A percentile compares a stretch with the other conserved stretches of the same genome.
Evolutionary conservation across 257 asterid genomes (phyloP).

Genomic region (Solanum gandarillasii): DNA sequence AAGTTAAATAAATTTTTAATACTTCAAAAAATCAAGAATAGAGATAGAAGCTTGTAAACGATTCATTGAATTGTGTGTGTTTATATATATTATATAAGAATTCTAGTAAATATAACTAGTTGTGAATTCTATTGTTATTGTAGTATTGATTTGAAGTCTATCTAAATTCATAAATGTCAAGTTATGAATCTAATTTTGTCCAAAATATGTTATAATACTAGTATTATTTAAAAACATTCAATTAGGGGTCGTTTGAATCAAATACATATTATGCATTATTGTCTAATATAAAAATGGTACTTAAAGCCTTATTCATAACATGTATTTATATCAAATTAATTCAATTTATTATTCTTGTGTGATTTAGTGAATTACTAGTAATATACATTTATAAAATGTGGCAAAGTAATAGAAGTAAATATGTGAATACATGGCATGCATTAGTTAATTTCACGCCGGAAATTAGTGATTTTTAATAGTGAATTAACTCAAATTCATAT

Average conservation of each 20-base stretch:
- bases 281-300: background rate
- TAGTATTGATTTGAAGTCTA: background rate
- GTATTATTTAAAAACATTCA: background rate
- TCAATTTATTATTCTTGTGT: background rate
- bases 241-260: background rate
- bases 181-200: background rate
- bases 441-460: background rate
- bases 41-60: background rate
- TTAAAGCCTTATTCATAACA: background rate
- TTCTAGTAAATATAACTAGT: background rate
- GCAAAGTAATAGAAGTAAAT: background rate
- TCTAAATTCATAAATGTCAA: background rate
- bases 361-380: background rate
- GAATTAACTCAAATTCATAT: background rate
- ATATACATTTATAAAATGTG: background rate
- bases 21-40: rapidly evolving
- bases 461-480: background rate
- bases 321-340: background rate
- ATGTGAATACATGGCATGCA: background rate
- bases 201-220: background rate
- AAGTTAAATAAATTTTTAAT: background rate
- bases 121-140: background rate
- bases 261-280: background rate
- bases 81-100: background rate
- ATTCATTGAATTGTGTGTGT: background rate